Evolutionary conservation across 768 basidiomycete species (phyloP), one percentile per base, ranked within the genome.

Genomic region (Termitomyces sp.): DNA sequence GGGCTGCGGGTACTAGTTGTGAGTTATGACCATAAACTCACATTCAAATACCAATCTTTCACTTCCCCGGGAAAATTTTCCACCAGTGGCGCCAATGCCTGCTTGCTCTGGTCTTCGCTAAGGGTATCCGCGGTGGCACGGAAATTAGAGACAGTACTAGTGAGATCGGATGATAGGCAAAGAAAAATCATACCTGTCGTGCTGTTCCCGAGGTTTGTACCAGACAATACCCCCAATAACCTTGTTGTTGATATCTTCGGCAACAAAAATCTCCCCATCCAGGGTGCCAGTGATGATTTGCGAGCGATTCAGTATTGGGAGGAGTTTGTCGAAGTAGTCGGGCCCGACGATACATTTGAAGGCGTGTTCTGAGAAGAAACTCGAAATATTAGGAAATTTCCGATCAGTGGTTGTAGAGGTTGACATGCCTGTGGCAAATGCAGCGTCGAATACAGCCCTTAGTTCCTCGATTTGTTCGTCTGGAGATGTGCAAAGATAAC

Each of bases 161-260:
- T 28, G 28, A 28, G 4, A 28, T 16, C 39, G 1, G 16, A 32
- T 32, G 12, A 32, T 18, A 32, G 13, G 22, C 12, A 24, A 49
- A 32, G 28, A 32, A 13, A 28, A 28, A 28, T 20, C 8, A 3
- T 55, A 55, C 59, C 55, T 65, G 48, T 60, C 59, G 52, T 58
- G 58, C 24, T 60, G 56, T 20, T 60, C 59, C 1, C 45, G 57
- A 13, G 42, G 59, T 20, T 49, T 36, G 36, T 57, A 63, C 51
- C 62, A 60, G 6, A 65, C 58, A 7, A 60, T 56, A 6, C 44
- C 56, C 6, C 65, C 62, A 9, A 66, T 55, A 20, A 63, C n/a
- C 18, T 53, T 45, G 15, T 56, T 50, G 24, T 48, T 36, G 9
- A 7, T 33, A 35, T 63, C 61, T 35, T 63, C 65, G 5, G 62